Evolutionary conservation across 2,329 filamentous ascomycete genomes (phyloP).

Genomic region (Fusarium austroafricanum): DNA sequence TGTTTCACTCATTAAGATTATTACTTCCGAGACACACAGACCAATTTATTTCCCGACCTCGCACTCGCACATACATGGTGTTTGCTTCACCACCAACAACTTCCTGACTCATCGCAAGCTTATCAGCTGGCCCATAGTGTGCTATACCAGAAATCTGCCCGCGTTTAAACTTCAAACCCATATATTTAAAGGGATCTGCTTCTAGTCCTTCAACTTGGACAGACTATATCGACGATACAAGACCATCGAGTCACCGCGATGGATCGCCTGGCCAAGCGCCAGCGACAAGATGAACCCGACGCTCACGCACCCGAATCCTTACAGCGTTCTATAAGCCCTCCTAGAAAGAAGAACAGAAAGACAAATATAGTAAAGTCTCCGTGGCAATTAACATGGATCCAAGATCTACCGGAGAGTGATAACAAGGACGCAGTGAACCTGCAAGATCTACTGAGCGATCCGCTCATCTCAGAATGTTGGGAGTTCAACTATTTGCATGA

Average conservation of each 20-base stretch:
- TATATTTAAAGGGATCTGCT: not conserved
- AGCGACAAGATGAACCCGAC: constrained; percentile 35
- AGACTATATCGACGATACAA: too few relatives aligned
- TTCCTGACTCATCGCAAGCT: not conserved
- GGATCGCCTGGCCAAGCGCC: constrained; percentile 50
- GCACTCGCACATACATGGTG: constrained; percentile 16
- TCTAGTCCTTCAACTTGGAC: not conserved
- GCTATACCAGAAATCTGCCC: not conserved
- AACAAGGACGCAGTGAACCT: constrained; percentile 77
- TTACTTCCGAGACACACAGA: constrained; percentile 10
- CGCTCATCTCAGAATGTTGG: constrained; percentile 78
- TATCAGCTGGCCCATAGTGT: not conserved
- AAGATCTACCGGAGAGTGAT: constrained; percentile 66
- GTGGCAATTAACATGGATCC: constrained; percentile 76
- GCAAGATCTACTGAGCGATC: constrained; percentile 76
- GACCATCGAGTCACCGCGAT: constrained; percentile 34
- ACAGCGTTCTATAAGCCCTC: constrained; percentile 60
- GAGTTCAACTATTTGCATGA: constrained; percentile 77
- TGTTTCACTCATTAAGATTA: not conserved
- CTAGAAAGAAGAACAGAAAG: constrained; percentile 49
- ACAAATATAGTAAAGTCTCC: constrained; percentile 65
- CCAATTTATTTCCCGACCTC: constrained; percentile 27
- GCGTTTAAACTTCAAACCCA: not conserved
- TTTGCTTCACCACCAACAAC: not conserved
- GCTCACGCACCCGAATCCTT: constrained; percentile 46